phyloP scores from a whole-genome alignment of 1,284 basidiomycete genomes.

The Spongispora temasekensis region DNA sequence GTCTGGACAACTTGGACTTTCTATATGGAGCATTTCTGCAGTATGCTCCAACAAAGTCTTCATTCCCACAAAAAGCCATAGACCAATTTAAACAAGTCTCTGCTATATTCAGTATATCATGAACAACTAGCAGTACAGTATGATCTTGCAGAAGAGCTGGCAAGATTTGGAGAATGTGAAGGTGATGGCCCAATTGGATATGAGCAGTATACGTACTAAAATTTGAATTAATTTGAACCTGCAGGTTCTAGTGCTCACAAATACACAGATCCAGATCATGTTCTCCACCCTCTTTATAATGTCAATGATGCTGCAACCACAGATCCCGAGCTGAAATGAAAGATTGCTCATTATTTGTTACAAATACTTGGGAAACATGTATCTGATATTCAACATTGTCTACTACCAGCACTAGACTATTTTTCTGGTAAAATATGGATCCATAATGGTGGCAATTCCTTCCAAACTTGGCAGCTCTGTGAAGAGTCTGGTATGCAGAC shows the following conservation, averaged over 20 bases:
- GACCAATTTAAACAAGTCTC: conserved; percentile 3
- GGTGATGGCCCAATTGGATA: not conserved
- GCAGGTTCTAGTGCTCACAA: not conserved
- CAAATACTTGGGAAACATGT: not conserved
- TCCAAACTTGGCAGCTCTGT: not conserved
- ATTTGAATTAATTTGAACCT: not conserved
- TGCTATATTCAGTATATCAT: not conserved
- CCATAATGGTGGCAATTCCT: not conserved
- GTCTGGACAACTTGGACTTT: conserved; percentile 23
- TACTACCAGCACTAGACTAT: not conserved
- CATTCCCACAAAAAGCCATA: not conserved
- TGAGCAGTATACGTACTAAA: conserved; percentile 1
- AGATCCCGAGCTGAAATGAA: not conserved
- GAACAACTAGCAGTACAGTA: conserved; percentile 4
- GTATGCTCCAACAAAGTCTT: not conserved
- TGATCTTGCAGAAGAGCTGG: not conserved
- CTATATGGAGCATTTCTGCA: conserved; percentile 2
- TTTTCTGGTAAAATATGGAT: not conserved
- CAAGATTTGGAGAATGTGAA: not conserved
- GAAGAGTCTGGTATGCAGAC: too few relatives aligned
- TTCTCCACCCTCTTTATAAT: conserved; percentile 2
- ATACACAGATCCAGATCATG: not conserved
- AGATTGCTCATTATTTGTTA: too few relatives aligned
- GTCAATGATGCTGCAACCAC: not conserved
- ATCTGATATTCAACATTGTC: not conserved